Evolutionary conservation across 441 rosid genomes (phyloP).

Genomic region (Lepidium campestre): DNA sequence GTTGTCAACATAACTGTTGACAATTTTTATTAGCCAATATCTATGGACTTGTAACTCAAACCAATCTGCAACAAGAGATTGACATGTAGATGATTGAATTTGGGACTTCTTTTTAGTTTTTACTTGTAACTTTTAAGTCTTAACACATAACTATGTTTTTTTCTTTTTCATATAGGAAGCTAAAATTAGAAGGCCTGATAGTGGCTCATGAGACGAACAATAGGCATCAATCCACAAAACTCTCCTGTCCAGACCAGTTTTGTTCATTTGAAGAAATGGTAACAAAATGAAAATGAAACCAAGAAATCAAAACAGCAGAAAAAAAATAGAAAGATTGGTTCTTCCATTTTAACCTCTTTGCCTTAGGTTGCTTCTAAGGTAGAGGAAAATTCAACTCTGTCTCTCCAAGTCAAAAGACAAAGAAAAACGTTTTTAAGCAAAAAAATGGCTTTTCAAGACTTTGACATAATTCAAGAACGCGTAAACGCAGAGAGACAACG

Average conservation of each 20-base stretch:
- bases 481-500: conserved; percentile 53
- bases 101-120: not conserved
- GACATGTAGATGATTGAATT: not conserved
- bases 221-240: conserved; percentile 37
- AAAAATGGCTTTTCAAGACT: conserved; percentile 76
- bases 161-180: conserved; percentile 5
- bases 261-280: conserved; percentile 2
- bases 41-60: too few species aligned
- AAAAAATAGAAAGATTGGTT: not conserved
- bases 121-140: not conserved
- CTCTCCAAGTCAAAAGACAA: conserved; percentile 26
- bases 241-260: conserved; percentile 54
- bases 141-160: not conserved
- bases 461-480: conserved; percentile 62
- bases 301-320: not conserved
- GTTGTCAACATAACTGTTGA: not conserved
- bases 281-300: conserved; percentile 16
- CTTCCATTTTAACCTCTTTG: conserved; percentile 37
- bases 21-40: not conserved
- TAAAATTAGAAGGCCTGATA: conserved; percentile 11
- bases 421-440: not conserved
- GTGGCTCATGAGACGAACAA: conserved; percentile 7
- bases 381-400: conserved; percentile 31
- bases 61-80: too few species aligned
- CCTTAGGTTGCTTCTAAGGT: conserved; percentile 62